Base-by-base conservation (phyloP, 495 filamentous ascomycete genomes). In the Xylaria bambusicola region DNA sequence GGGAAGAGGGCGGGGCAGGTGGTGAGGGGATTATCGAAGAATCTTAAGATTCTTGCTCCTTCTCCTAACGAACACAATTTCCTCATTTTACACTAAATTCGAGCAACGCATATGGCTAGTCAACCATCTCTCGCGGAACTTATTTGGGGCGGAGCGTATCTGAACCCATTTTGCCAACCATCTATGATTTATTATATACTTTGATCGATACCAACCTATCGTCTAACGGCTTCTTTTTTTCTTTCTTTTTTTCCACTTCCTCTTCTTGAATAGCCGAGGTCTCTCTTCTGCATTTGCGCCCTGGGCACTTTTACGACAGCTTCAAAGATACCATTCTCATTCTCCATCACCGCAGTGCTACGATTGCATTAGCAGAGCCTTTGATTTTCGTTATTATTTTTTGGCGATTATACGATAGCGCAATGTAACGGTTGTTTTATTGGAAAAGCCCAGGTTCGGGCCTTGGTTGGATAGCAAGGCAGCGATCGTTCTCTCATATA, bases 11-110 rank as follows among this genome's bases (percentile, higher is more conserved):
- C 10, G 56, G 56, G 12, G 88, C 88, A 5, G 90, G 89, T 38
- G 91, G 91, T 66, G 87, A 87, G 46, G 80, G 79, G 8, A 83
- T 95, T 65, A 93, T 89, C 69, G 92, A 97, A 73, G 92, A 97
- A 71, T 76, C 80, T 21, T 84, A 66, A 77, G 45, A 26, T 23
- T 44, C 4, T 52, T 5, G 15, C 40, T n/a, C n/a, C 13, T 58
- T 41, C 53, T 48, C 49, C 18, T 17, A 46, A 15, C 26, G 13
- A 12, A 38, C 5, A 38, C 13, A 15, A 24, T 42, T 58, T 50
- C 36, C 40, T 42, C 48, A 17, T 52, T 56, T 47, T 58, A 49
- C n/a, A 36, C 31, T 31, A 44, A 38, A 66, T 44, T 52, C 33
- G 38, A 9, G 52, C 38, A 21, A 46, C 36, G 13, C 18, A 27